Evolutionary conservation across 2,329 filamentous ascomycete species (phyloP).

Genomic region (Daldinia eschscholtzii): DNA sequence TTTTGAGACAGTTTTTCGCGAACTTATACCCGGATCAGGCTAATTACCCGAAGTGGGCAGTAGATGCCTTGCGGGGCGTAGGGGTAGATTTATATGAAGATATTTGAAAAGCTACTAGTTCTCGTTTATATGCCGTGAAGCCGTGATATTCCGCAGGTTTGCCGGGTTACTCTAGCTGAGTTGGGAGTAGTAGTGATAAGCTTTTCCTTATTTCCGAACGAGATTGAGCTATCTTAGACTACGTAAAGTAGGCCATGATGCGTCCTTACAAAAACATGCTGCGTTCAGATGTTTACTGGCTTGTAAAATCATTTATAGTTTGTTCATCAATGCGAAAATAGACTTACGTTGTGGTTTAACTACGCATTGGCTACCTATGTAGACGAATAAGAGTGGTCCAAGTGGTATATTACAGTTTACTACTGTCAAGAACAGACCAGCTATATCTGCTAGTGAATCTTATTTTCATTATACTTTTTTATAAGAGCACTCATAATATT

Average conservation of each 20-base stretch:
- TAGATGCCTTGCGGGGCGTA: slow-evolving; percentile 82
- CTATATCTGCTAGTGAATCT: no score
- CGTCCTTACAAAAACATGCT: background rate
- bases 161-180: background rate
- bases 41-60: slow-evolving; percentile 85
- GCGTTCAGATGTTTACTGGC: no score
- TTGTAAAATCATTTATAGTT: background rate
- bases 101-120: slow-evolving; percentile 27
- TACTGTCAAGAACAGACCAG: no score
- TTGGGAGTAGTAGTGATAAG: background rate
- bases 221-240: background rate
- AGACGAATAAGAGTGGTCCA: background rate
- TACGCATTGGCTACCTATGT: background rate
- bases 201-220: background rate
- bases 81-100: slow-evolving; percentile 76
- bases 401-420: no score
- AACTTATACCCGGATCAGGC: slow-evolving; percentile 75
- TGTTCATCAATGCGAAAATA: background rate
- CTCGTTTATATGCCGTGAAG: slow-evolving; percentile 11
- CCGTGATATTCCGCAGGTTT: background rate
- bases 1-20: slow-evolving; percentile 82
- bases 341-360: background rate
- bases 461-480: no score
- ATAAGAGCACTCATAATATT: no score
- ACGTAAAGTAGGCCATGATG: background rate